Evolutionary conservation across 2,329 filamentous ascomycete genomes (phyloP).

Genomic region (Chrysosporium queenslandicum): DNA sequence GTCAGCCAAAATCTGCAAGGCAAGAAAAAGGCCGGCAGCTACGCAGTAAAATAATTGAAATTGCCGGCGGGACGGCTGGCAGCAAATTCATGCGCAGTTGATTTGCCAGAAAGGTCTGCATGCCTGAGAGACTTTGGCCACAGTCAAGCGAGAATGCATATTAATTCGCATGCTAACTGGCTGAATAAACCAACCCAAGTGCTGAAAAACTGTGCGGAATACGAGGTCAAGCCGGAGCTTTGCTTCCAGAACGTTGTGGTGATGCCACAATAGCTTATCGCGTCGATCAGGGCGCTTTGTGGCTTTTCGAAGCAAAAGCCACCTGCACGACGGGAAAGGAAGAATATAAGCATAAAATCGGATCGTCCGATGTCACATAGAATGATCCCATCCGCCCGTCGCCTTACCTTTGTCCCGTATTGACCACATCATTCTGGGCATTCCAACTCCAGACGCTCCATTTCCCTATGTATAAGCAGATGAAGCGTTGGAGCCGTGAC

Average conservation of each 20-base stretch:
- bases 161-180: not conserved
- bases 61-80: no score
- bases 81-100: no score
- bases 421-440: not conserved
- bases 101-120: no score
- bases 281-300: slow-evolving; percentile 6
- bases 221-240: slow-evolving; percentile 1
- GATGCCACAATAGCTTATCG: not conserved
- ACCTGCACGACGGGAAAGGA: not conserved
- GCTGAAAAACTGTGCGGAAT: not conserved
- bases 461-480: no score
- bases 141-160: no score
- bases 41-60: no score
- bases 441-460: no score
- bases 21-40: no score
- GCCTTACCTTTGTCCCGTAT: no score
- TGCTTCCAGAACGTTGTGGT: slow-evolving; percentile 3
- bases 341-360: not conserved
- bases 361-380: not conserved
- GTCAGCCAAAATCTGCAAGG: no score
- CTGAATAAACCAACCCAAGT: not conserved
- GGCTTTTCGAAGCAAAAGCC: not conserved
- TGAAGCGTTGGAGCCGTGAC: no score
- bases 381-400: not conserved
- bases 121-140: no score